Percentiles rank a stretch among this genome's conserved stretches.
Evolutionary conservation across 2,329 filamentous ascomycete species (phyloP).

Genomic region (Fusarium anthophilum): DNA sequence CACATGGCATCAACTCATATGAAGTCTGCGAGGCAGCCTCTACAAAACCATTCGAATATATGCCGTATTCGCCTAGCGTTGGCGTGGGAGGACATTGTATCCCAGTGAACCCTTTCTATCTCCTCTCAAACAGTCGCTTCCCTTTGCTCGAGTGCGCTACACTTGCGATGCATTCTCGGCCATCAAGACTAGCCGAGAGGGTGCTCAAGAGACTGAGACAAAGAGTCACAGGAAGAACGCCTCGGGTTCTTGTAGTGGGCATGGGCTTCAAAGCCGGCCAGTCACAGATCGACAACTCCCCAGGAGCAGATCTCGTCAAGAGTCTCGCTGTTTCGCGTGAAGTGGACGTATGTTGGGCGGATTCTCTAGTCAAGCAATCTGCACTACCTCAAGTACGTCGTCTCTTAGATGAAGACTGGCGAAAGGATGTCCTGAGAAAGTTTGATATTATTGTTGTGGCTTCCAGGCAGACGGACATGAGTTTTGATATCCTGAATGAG

Average conservation of each 20-base stretch:
- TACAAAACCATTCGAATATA: conserved; percentile 62
- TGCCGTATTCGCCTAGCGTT: conserved; percentile 55
- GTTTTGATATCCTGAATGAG: conserved; percentile 49
- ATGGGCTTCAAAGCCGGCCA: conserved; percentile 60
- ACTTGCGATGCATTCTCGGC: conserved; percentile 53
- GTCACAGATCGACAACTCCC: conserved; percentile 55
- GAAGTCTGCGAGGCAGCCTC: conserved; percentile 59
- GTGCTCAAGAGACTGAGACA: conserved; percentile 40
- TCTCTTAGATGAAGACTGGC: conserved; percentile 51
- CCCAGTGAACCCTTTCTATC: conserved; percentile 63
- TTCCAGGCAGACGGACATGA: conserved; percentile 50
- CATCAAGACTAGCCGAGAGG: conserved; percentile 49
- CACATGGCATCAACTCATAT: conserved; percentile 56
- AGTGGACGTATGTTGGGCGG: conserved; percentile 53
- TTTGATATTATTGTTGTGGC: conserved; percentile 56
- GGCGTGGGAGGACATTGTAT: conserved; percentile 66
- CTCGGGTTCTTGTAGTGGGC: conserved; percentile 54
- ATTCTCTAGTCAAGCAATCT: conserved; percentile 53
- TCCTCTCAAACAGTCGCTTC: conserved; percentile 57
- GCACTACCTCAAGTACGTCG: conserved; percentile 50
- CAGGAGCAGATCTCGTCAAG: conserved; percentile 52
- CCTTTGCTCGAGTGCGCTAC: conserved; percentile 56
- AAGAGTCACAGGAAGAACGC: conserved; percentile 13
- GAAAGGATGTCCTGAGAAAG: conserved; percentile 42
- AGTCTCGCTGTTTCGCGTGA: conserved; percentile 46